These are phyloP conservation scores for Trifolium pratense DNA, from an alignment of 306 rosid species.

Conservation along the genomic window DNA sequence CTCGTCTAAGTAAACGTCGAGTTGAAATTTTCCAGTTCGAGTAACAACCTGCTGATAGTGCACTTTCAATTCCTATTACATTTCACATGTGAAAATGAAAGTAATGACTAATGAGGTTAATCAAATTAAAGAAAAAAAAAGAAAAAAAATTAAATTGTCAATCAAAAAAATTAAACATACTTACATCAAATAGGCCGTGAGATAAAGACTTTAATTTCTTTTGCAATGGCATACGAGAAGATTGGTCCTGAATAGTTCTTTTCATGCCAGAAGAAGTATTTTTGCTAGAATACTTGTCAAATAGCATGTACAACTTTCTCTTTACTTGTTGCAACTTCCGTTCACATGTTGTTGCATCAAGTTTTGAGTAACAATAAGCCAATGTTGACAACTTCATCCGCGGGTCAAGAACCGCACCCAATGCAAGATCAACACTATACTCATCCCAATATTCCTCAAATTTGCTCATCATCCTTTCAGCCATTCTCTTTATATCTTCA, in stretches of 20 bases:
- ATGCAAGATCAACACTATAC: conserved; percentile 11
- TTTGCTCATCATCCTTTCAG: conserved; percentile 9
- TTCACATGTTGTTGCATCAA: conserved; percentile 7
- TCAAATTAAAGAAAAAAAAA: not conserved
- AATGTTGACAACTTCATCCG: conserved; percentile 8
- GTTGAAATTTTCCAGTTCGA: not conserved
- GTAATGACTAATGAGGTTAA: not conserved
- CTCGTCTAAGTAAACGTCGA: conserved; percentile 18
- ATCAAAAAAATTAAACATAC: not conserved
- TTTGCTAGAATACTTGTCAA: conserved; percentile 6
- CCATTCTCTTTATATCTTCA: conserved; percentile 7
- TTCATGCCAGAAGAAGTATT: not conserved
- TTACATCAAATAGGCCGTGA: not conserved
- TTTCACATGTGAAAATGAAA: not conserved
- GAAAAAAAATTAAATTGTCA: not conserved
- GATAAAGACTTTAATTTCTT: not conserved
- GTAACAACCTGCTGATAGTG: not conserved
- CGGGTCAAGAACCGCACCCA: conserved; percentile 23
- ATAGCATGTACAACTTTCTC: not conserved
- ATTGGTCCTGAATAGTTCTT: not conserved
- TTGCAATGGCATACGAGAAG: conserved; percentile 2
- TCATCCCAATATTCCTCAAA: conserved; percentile 5
- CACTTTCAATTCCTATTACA: conserved; percentile 20
- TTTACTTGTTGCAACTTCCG: not conserved
- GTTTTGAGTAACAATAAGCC: conserved; percentile 7